phyloP scores from a whole-genome alignment of 1,139 yeast genomes.

The Sugiyamaella xylanicola region DNA sequence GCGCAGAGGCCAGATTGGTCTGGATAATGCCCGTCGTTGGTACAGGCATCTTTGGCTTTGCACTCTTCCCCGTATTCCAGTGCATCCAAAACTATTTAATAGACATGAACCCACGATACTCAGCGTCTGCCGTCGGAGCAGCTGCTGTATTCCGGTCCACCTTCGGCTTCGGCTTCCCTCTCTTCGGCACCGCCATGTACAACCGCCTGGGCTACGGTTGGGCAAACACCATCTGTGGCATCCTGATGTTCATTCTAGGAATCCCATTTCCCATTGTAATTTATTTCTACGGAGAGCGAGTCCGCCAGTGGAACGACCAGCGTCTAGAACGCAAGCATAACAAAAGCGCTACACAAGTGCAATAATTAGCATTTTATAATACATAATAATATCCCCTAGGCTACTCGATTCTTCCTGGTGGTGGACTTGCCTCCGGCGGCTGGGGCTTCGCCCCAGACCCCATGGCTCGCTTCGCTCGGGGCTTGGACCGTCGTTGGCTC shows the following conservation, averaged over 20 bases:
- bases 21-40: slow-evolving; percentile 66
- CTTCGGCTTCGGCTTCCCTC: slow-evolving; percentile 56
- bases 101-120: slow-evolving; percentile 65
- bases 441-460: background rate
- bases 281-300: slow-evolving; percentile 55
- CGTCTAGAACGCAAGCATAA: slow-evolving; percentile 35
- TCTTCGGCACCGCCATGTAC: slow-evolving; percentile 42
- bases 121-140: slow-evolving; percentile 61
- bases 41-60: slow-evolving; percentile 56
- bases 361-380: no score
- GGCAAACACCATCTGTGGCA: slow-evolving; percentile 65
- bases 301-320: slow-evolving; percentile 60
- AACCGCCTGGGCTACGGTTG: slow-evolving; percentile 56
- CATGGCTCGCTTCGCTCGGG: background rate
- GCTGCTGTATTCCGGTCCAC: slow-evolving; percentile 62
- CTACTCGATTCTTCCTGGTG: background rate
- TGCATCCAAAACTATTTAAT: slow-evolving; percentile 62
- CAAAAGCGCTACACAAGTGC: no score
- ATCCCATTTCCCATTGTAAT: slow-evolving; percentile 65
- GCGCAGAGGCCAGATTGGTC: slow-evolving; percentile 49
- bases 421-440: background rate
- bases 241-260: slow-evolving; percentile 58
- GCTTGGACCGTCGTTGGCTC: no score
- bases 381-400: no score
- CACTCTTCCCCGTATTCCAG: slow-evolving; percentile 60